Percentiles rank a stretch among this genome's conserved stretches.
phyloP scores from a whole-genome alignment of 306 rosid genomes.

The Malus asiatica region DNA sequence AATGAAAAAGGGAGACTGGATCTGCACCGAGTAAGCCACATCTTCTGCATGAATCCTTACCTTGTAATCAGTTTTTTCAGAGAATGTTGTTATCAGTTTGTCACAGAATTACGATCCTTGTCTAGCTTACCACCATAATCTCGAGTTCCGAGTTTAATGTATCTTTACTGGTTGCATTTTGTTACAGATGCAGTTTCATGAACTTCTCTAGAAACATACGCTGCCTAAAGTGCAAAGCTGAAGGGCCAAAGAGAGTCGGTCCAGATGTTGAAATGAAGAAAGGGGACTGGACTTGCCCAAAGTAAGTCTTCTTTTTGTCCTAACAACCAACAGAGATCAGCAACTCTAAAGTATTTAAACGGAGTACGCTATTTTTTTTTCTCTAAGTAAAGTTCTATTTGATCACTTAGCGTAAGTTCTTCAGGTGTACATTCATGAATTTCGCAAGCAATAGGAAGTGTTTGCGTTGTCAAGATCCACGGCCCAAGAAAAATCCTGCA shows the following conservation, averaged over 20 bases:
- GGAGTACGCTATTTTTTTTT: neutral
- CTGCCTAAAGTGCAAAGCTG: slow-evolving; percentile 66
- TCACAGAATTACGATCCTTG: neutral
- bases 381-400: neutral
- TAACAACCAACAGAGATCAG: neutral
- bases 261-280: slow-evolving; percentile 46
- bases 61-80: neutral
- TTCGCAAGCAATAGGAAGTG: slow-evolving; percentile 64
- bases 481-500: slow-evolving; percentile 46
- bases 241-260: slow-evolving; percentile 40
- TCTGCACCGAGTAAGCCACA: slow-evolving; percentile 60
- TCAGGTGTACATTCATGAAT: slow-evolving; percentile 85
- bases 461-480: slow-evolving; percentile 51
- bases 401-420: slow-evolving; percentile 10
- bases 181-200: slow-evolving; percentile 70
- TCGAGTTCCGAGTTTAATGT: neutral
- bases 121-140: neutral
- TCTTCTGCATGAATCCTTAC: slow-evolving; percentile 1
- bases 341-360: neutral
- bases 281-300: slow-evolving; percentile 87
- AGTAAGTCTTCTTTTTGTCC: slow-evolving; percentile 34
- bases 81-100: neutral
- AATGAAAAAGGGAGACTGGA: slow-evolving; percentile 84
- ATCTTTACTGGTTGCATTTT: slow-evolving; percentile 16
- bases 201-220: slow-evolving; percentile 62